phyloP scores from a whole-genome alignment of 768 basidiomycete species.

The Mycena sanguinolenta region DNA sequence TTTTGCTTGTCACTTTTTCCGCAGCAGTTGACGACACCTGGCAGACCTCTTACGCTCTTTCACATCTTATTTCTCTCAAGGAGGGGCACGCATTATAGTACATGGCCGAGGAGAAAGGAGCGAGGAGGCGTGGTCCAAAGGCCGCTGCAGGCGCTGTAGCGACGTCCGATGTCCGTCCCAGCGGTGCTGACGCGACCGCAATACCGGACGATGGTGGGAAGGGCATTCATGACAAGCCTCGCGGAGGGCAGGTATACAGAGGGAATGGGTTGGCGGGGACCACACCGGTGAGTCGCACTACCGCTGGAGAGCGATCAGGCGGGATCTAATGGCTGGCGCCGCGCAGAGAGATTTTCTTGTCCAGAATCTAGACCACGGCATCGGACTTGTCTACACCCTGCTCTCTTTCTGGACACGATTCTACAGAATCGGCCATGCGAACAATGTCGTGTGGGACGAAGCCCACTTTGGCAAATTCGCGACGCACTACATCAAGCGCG shows the following conservation, averaged over 20 bases:
- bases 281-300: constrained; percentile 53
- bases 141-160: constrained; percentile 4
- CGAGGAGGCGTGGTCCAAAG: constrained; percentile 13
- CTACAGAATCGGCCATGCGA: constrained; percentile 89
- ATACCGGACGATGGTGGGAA: constrained; percentile 19
- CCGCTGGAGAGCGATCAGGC: background rate
- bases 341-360: constrained; percentile 77
- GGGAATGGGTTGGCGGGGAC: background rate
- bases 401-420: constrained; percentile 96
- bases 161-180: background rate
- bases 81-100: background rate
- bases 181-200: background rate
- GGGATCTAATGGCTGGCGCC: background rate
- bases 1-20: background rate
- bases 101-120: constrained; percentile 19
- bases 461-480: constrained; percentile 99
- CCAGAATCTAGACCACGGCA: constrained; percentile 83
- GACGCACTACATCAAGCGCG: constrained; percentile 96
- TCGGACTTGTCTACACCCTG: constrained; percentile 89
- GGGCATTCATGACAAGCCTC: constrained; percentile 18
- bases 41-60: constrained; percentile 33
- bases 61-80: constrained; percentile 7
- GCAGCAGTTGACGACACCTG: constrained; percentile 10
- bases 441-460: constrained; percentile 97
- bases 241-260: constrained; percentile 18